Base-by-base conservation (phyloP, 1,139 yeast genomes). In the Pichia sp. region DNA sequence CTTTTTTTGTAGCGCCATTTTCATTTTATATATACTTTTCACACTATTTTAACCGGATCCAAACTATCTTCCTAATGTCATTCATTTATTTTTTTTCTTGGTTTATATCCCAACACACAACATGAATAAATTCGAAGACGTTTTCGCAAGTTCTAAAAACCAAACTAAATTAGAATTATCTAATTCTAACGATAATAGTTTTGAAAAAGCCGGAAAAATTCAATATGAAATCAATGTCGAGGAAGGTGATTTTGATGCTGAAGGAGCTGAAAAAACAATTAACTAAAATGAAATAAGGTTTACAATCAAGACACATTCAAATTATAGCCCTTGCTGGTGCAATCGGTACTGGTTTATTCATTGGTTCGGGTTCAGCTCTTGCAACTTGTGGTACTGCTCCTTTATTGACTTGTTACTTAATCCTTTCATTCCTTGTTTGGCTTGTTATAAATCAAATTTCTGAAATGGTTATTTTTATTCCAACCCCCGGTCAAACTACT, bases 251-350 rank as follows among this genome's bases (percentile, higher is more conserved):
- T 33, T 31, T 6, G 28, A 14, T 3, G 22, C 14, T 22, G 25
- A n/a, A 16, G 14, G 18, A 6, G 9, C 9, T 11, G 22, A 29
- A 22, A 25, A 37, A 18, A 19, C 15, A 14, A 20, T 24, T 19
- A 27, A 36, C n/a, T n/a, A n/a, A n/a, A n/a, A n/a, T n/a, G n/a
- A 36, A 48, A 19, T 33, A 37, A 25, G 50, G 49, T 33, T 33
- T 49, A 10, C 42, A 53, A 59, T 67, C 48, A 33, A 66, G 80
- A 54, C 82, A 77, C 51, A 58, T 77, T 36, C 79, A 75, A 54
- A 70, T 76, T 74, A 81, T 85, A 47, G 85, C 91, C 27, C 69
- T 85, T 40, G 93, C 91, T n/a, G 83, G 89, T 10, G 80, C 87
- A 50, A 80, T 85, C 42, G 94, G 94, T 63, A 78, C 79, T 6